A percentile compares a stretch with the other conserved stretches of the same genome.
These are phyloP conservation scores for Kewa caespitosa DNA, from an alignment of 179 eudicot species.

Conservation along the genomic window DNA sequence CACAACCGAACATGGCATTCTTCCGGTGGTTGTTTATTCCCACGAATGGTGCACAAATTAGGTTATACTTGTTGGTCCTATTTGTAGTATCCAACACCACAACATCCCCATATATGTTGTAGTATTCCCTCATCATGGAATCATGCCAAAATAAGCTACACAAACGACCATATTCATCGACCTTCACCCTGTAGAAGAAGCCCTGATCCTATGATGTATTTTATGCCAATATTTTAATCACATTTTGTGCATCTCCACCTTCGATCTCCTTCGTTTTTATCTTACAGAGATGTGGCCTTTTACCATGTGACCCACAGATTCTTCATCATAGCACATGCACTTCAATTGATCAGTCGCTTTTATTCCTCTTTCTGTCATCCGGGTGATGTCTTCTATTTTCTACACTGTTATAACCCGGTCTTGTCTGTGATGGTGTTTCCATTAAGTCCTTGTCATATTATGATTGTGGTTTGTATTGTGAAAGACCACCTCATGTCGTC, in stretches of 20 bases:
- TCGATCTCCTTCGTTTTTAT: not conserved
- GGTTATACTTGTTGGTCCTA: not conserved
- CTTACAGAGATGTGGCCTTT: not conserved
- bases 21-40: not conserved
- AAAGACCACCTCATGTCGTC: no score
- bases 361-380: not conserved
- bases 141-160: not conserved
- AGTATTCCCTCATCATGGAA: not conserved
- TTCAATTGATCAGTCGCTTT: not conserved
- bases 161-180: not conserved
- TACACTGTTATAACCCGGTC: no score
- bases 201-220: not conserved
- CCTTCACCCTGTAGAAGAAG: not conserved
- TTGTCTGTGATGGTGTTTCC: no score
- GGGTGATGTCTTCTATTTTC: no score
- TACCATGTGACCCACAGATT: not conserved
- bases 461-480: no score
- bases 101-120: not conserved
- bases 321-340: not conserved
- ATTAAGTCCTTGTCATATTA: no score
- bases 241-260: not conserved
- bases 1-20: not conserved
- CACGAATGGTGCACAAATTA: not conserved
- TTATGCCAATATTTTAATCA: not conserved
- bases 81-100: not conserved